These are phyloP conservation scores for Suaeda aralocaspica DNA, from an alignment of 148 eudicot species.

Conservation along the genomic window DNA sequence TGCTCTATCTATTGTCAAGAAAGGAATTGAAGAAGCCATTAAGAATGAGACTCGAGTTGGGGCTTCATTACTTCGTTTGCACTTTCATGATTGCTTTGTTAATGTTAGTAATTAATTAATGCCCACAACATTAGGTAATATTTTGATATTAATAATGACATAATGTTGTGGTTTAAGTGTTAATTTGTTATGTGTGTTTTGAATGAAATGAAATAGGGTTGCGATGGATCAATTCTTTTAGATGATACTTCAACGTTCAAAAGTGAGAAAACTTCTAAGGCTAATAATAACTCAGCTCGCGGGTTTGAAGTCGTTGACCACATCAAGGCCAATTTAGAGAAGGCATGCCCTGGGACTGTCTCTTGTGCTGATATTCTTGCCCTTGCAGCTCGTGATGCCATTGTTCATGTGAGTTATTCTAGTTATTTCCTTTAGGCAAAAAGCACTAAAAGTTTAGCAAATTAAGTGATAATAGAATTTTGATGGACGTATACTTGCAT, in stretches of 20 bases:
- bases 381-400: conserved; percentile 45
- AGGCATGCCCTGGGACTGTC: conserved; percentile 44
- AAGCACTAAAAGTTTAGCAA: too few species aligned
- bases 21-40: conserved; percentile 29
- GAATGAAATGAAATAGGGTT: conserved; percentile 30
- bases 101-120: conserved; percentile 31
- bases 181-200: not conserved
- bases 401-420: conserved; percentile 29
- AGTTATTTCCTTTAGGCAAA: too few species aligned
- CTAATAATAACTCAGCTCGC: conserved; percentile 41
- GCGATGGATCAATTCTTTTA: conserved; percentile 51
- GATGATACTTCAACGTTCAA: conserved; percentile 34
- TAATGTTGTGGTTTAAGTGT: not conserved
- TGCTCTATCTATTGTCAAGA: conserved; percentile 22
- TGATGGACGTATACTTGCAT: too few species aligned
- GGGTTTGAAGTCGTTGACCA: conserved; percentile 48
- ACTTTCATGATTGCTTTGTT: conserved; percentile 62
- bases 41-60: conserved; percentile 44
- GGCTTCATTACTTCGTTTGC: conserved; percentile 53
- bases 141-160: not conserved
- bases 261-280: conserved; percentile 40
- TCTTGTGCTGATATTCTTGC: conserved; percentile 61
- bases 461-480: too few species aligned
- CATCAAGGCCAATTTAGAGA: conserved; percentile 44
- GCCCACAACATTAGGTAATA: not conserved